These are phyloP conservation scores for Saccharomycopsis fibuligera DNA, from an alignment of 805 yeast genomes.

Conservation along the genomic window DNA sequence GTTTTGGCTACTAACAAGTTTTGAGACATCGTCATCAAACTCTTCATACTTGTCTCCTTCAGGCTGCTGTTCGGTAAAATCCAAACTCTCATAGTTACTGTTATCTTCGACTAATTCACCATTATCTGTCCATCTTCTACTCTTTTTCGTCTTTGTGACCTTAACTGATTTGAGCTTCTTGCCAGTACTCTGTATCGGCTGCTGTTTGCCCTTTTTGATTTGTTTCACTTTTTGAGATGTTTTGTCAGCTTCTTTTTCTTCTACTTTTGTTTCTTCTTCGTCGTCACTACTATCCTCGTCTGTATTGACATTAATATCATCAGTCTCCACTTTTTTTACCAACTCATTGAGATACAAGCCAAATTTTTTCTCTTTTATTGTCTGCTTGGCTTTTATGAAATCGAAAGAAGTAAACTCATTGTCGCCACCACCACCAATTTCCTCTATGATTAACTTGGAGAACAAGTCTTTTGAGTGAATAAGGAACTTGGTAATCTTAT, in stretches of 20 bases:
- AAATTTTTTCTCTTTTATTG: slow-evolving; percentile 21
- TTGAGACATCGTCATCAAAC: slow-evolving; percentile 25
- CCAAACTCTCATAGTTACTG: slow-evolving; percentile 9
- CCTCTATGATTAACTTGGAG: slow-evolving; percentile 38
- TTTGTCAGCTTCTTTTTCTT: neutral
- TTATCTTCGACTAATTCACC: slow-evolving; percentile 15
- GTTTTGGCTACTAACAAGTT: slow-evolving; percentile 21
- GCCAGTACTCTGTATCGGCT: neutral
- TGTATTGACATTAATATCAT: slow-evolving; percentile 16
- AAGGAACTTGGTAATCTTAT: slow-evolving; percentile 8
- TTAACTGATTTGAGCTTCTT: neutral
- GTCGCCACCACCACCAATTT: slow-evolving; percentile 38
- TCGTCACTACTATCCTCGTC: slow-evolving; percentile 22
- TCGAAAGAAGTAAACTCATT: slow-evolving; percentile 45
- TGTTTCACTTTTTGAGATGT: neutral
- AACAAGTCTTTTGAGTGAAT: slow-evolving; percentile 15
- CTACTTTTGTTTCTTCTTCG: slow-evolving; percentile 5
- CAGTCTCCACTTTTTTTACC: slow-evolving; percentile 23
- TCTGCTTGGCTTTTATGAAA: slow-evolving; percentile 14
- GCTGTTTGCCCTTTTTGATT: neutral
- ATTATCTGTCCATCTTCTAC: slow-evolving; percentile 20
- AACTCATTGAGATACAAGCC: slow-evolving; percentile 22
- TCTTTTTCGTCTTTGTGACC: slow-evolving; percentile 3
- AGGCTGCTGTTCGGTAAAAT: slow-evolving; percentile 15
- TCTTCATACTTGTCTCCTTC: neutral